Percentiles rank a stretch among this genome's conserved stretches.
Evolutionary conservation across 1,139 yeast genomes (phyloP).

Genomic region (Hansenula lynferdii): DNA sequence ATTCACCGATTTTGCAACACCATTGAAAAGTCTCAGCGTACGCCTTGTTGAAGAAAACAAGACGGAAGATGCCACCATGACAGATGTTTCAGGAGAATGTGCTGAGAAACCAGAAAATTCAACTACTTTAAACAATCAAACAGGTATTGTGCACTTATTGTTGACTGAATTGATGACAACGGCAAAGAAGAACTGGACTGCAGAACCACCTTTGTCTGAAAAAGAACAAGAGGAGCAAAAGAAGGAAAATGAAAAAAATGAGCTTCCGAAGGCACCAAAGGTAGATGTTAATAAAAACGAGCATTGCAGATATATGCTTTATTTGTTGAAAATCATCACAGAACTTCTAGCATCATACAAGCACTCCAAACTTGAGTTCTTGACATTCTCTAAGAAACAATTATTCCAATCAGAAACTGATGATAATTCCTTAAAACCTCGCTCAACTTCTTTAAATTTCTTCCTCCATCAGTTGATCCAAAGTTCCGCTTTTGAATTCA

Average conservation of each 20-base stretch:
- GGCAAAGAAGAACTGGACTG: constrained; percentile 45
- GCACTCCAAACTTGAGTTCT: constrained; percentile 74
- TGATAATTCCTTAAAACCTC: constrained; percentile 45
- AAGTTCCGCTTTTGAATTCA: constrained; percentile 26
- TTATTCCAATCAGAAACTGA: constrained; percentile 27
- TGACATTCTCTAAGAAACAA: constrained; percentile 66
- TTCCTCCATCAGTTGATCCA: constrained; percentile 54
- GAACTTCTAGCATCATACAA: constrained; percentile 79
- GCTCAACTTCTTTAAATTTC: constrained; percentile 73
- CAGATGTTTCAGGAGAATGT: constrained; percentile 22
- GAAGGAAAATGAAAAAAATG: constrained; percentile 25
- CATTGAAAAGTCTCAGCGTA: constrained; percentile 22
- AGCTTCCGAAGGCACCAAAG: constrained; percentile 24
- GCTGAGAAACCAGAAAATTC: constrained; percentile 7
- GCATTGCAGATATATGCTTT: constrained; percentile 61
- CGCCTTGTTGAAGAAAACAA: constrained; percentile 22
- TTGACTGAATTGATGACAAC: constrained; percentile 61
- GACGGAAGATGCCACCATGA: constrained; percentile 37
- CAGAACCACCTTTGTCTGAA: constrained; percentile 27
- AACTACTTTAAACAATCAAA: constrained; percentile 27
- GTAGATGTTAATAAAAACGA: constrained; percentile 35
- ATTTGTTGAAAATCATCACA: constrained; percentile 59
- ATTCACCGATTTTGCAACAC: constrained; percentile 44
- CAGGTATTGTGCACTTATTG: constrained; percentile 60
- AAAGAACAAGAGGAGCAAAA: constrained; percentile 21